These are phyloP conservation scores for Chytriomyces sp. DNA, from an alignment of 192 early-diverging fungal species.

Conservation along the genomic window DNA sequence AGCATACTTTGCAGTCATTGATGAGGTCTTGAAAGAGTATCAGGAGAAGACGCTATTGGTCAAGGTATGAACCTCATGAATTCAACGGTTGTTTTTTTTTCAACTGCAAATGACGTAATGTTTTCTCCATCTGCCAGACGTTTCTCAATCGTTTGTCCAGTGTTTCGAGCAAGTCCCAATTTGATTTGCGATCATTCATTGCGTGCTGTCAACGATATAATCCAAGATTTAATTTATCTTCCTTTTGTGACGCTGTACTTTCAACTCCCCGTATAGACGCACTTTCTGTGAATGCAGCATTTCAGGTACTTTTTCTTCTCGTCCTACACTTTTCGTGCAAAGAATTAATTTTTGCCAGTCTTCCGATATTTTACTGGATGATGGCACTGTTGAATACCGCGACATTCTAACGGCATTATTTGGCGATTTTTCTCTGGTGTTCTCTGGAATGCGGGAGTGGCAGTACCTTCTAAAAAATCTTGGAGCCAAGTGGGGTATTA, in stretches of 20 bases:
- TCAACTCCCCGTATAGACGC: conserved; percentile 20
- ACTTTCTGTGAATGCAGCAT: conserved; percentile 26
- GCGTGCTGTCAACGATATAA: conserved; percentile 15
- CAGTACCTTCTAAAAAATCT: conserved; percentile 30
- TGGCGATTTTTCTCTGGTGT: conserved; percentile 18
- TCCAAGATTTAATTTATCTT: conserved; percentile 22
- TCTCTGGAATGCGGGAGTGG: conserved; percentile 30
- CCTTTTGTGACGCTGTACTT: conserved; percentile 20
- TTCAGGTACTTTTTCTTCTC: background rate
- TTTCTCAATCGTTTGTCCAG: conserved; percentile 26
- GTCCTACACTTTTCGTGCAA: background rate
- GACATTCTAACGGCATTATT: conserved; percentile 24
- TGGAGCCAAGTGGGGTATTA: conserved; percentile 21
- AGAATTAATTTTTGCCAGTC: background rate
- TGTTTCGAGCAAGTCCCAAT: conserved; percentile 22
- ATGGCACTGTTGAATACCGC: conserved; percentile 21
- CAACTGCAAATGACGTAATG: background rate
- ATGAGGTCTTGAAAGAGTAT: conserved; percentile 15
- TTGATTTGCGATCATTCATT: conserved; percentile 32
- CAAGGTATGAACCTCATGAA: conserved; percentile 3
- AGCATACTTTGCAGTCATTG: conserved; percentile 25
- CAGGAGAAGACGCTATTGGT: conserved; percentile 18
- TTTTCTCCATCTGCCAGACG: conserved; percentile 2
- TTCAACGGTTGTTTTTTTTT: background rate
- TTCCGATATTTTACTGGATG: conserved; percentile 29